Evolutionary conservation across 495 filamentous ascomycete species (phyloP), one percentile per base, ranked within the genome.

Genomic region (Cercophora scortea): DNA sequence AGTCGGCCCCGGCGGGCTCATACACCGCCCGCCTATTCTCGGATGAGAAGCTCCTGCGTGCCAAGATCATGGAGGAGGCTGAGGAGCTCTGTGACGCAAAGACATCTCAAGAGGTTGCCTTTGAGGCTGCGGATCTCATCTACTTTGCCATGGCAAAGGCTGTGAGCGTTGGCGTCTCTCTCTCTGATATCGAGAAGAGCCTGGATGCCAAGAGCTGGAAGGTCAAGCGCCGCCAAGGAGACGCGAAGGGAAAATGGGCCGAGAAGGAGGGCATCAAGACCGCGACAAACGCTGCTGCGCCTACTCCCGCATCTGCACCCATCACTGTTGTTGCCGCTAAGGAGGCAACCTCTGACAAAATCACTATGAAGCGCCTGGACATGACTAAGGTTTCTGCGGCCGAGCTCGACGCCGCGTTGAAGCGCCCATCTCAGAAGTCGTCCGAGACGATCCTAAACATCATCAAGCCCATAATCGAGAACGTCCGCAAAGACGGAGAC

Each of bases 51-150:
- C 80, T 97, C 16, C 72, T 95, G 13, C 78, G 86, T 35, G 94
- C 93, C 3, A 98, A 98, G 76, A 95, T 98, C 41, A 93, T 96
- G 86, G 93, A 98, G 69, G 93, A 98, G 66, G 93, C 93, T 3
- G 86, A 89, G 54, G 93, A 98, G 71, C 73, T 98, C 32, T 97
- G 93, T 71, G 79, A 88, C 46, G 93, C 93, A 12, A 79, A 77
- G 38, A 84, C 81, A 10, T 88, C 89, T 49, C 76, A 90, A 49
- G 88, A 96, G 16, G 77, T 96, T 44, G 86, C 93, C 12, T 93
- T 93, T 47, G 93, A 98, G 69, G 89, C 93, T 3, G 93, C 92
- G 12, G 93, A 98, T 64, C 74, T 98, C 48, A 79, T 98, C 18
- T 98, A 96, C 73, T 98, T 98, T 72, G 88, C 94, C 8, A 68